phyloP scores from a whole-genome alignment of 1,284 basidiomycete genomes.

The Sanghuangporus baumii region DNA sequence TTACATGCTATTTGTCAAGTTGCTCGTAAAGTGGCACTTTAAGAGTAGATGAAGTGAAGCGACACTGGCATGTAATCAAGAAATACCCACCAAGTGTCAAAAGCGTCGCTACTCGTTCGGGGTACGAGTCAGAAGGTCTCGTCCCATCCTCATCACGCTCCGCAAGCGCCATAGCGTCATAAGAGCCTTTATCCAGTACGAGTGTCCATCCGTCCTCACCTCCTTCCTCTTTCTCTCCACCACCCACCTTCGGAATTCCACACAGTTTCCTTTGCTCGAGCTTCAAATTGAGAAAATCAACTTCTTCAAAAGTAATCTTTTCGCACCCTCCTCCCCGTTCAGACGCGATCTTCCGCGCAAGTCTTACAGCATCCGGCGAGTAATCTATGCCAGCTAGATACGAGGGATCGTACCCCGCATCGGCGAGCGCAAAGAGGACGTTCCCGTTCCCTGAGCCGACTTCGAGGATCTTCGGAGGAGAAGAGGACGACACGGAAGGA shows the following conservation, averaged over 20 bases:
- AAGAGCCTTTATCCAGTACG: conserved; percentile 77
- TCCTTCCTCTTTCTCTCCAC: conserved; percentile 11
- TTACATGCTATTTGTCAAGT: conserved; percentile 63
- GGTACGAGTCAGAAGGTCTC: conserved; percentile 58
- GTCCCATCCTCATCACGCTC: conserved; percentile 51
- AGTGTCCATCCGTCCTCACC: conserved; percentile 49
- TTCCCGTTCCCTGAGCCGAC: conserved; percentile 86
- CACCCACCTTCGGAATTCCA: conserved; percentile 17
- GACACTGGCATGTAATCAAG: conserved; percentile 74
- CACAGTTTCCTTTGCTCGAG: conserved; percentile 10
- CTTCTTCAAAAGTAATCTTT: conserved; percentile 44
- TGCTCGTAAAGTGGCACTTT: not conserved
- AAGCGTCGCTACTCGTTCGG: conserved; percentile 49
- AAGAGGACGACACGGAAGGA: not conserved
- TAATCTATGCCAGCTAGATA: conserved; percentile 78
- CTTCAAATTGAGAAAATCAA: conserved; percentile 49
- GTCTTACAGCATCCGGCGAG: conserved; percentile 64
- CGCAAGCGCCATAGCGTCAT: conserved; percentile 81
- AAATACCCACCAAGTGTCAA: conserved; percentile 69
- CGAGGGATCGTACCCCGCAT: conserved; percentile 55
- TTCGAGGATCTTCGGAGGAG: conserved; percentile 53
- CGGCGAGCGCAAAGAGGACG: conserved; percentile 67
- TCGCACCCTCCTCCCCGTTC: conserved; percentile 29
- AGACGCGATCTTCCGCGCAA: conserved; percentile 49
- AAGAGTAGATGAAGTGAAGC: not conserved